These are phyloP conservation scores for Sparassis latifolia DNA, from an alignment of 1,284 basidiomycete species.

Conservation along the genomic window DNA sequence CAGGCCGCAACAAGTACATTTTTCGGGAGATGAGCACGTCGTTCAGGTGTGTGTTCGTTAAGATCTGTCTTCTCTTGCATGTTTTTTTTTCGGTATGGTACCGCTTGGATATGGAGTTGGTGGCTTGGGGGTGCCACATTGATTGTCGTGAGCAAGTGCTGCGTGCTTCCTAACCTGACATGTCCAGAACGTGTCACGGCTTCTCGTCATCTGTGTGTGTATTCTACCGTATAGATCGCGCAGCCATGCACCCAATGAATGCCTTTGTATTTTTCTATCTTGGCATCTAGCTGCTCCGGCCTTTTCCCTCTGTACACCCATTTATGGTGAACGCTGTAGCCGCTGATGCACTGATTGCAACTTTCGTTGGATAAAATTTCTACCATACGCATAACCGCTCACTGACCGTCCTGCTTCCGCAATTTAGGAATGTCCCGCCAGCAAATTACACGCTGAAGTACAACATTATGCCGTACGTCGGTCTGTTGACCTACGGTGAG, in stretches of 20 bases:
- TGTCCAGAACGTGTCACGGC: too few species aligned
- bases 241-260: too few species aligned
- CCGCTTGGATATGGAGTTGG: too few species aligned
- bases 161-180: too few species aligned
- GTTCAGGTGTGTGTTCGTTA: conserved; percentile 60
- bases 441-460: conserved; percentile 78
- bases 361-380: background rate
- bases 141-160: too few species aligned
- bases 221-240: background rate
- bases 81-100: too few species aligned
- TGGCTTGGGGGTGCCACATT: too few species aligned
- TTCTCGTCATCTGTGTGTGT: background rate
- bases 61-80: background rate
- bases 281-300: too few species aligned
- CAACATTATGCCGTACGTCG: conserved; percentile 89
- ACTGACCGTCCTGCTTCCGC: conserved; percentile 4
- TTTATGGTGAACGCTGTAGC: too few species aligned
- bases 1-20: conserved; percentile 77
- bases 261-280: too few species aligned
- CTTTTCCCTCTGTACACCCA: too few species aligned
- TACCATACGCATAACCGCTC: background rate
- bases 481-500: conserved; percentile 70
- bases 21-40: conserved; percentile 72
- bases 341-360: too few species aligned
- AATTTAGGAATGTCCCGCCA: conserved; percentile 50